These are phyloP conservation scores for Annulohypoxylon nitens DNA, from an alignment of 495 filamentous ascomycete genomes.

Conservation along the genomic window DNA sequence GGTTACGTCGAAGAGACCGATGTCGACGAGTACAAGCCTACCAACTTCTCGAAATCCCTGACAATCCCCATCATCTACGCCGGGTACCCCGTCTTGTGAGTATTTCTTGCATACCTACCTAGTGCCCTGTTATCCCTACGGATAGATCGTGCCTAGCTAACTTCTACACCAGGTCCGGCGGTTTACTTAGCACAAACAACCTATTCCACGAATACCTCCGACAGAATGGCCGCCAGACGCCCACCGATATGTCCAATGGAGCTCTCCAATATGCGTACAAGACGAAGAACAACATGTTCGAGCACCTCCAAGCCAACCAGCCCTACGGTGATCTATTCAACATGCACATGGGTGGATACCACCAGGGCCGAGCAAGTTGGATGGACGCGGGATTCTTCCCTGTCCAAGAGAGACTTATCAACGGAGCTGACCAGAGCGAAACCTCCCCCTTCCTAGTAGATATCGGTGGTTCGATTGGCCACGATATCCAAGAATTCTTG, in stretches of 20 bases:
- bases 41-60: slow-evolving; percentile 56
- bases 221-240: slow-evolving; percentile 37
- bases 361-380: slow-evolving; percentile 61
- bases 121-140: neutral
- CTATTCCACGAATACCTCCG: slow-evolving; percentile 17
- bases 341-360: slow-evolving; percentile 61
- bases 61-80: slow-evolving; percentile 50
- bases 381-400: slow-evolving; percentile 63
- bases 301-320: slow-evolving; percentile 43
- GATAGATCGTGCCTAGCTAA: neutral
- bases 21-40: slow-evolving; percentile 58
- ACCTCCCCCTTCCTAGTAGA: slow-evolving; percentile 34
- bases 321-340: slow-evolving; percentile 54
- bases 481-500: slow-evolving; percentile 63
- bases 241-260: slow-evolving; percentile 40
- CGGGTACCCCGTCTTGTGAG: slow-evolving; percentile 43
- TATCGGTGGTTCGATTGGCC: slow-evolving; percentile 60
- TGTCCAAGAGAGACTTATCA: slow-evolving; percentile 53
- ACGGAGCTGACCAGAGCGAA: slow-evolving; percentile 28
- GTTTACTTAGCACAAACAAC: neutral
- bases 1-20: slow-evolving; percentile 58
- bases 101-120: neutral
- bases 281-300: slow-evolving; percentile 50
- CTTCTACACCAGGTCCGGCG: slow-evolving; percentile 5
- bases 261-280: slow-evolving; percentile 48